Conservation (phyloP, 768 basidiomycete species). For the Cystobasidium onofrii region DNA sequence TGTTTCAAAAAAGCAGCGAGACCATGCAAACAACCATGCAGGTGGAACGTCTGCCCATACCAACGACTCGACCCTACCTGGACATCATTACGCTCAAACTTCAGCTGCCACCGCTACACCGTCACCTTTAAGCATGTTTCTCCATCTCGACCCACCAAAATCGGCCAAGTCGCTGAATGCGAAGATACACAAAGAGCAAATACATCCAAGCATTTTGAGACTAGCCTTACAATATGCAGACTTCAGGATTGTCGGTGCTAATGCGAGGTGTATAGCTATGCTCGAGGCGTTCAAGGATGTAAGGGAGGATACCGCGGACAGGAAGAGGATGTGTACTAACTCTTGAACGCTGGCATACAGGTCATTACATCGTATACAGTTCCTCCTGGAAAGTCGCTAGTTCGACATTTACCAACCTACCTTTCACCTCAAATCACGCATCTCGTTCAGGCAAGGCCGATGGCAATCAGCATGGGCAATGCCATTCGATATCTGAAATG, state of each 20-base stretch:
- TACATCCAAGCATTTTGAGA: slow-evolving; percentile 79
- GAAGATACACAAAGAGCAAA: slow-evolving; percentile 75
- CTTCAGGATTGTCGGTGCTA: slow-evolving; percentile 87
- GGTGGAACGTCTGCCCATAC: neutral
- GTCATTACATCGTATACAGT: slow-evolving; percentile 85
- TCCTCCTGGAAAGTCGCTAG: slow-evolving; percentile 74
- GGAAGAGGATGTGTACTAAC: neutral
- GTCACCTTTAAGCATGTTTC: slow-evolving; percentile 36
- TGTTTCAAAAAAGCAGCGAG: neutral
- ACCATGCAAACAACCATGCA: neutral
- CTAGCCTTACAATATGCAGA: slow-evolving; percentile 83
- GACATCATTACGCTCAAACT: slow-evolving; percentile 8
- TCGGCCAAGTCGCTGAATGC: slow-evolving; percentile 56
- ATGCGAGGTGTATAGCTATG: slow-evolving; percentile 89
- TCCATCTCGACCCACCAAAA: slow-evolving; percentile 40
- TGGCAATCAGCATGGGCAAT: slow-evolving; percentile 90
- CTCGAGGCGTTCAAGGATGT: slow-evolving; percentile 86
- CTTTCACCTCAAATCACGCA: slow-evolving; percentile 88
- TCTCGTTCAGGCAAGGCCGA: slow-evolving; percentile 74
- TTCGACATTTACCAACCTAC: slow-evolving; percentile 75
- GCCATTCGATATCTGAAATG: slow-evolving; percentile 88
- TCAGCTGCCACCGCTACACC: neutral
- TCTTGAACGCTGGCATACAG: slow-evolving; percentile 49
- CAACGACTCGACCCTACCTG: neutral
- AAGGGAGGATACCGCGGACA: slow-evolving; percentile 40